These are phyloP conservation scores for Neurospora sublineolata DNA, from an alignment of 495 filamentous ascomycete species.

Conservation along the genomic window DNA sequence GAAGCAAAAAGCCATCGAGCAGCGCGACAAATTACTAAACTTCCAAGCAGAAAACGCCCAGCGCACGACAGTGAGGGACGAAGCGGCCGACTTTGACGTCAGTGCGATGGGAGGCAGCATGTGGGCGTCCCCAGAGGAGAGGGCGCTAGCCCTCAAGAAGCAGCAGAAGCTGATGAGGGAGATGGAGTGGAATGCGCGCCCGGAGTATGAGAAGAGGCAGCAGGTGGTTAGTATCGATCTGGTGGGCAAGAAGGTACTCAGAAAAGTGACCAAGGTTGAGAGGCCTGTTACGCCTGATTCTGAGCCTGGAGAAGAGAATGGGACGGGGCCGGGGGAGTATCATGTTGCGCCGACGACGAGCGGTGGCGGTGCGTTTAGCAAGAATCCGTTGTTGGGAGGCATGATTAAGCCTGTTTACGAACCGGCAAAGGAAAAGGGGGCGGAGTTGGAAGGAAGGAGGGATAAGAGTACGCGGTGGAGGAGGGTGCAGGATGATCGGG, in stretches of 20 bases:
- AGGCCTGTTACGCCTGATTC: conserved; percentile 36
- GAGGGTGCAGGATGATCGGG: conserved; percentile 80
- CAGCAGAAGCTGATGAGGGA: conserved; percentile 82
- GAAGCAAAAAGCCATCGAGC: conserved; percentile 52
- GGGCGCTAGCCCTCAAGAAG: conserved; percentile 75
- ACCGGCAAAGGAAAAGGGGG: conserved; percentile 34
- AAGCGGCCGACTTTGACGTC: conserved; percentile 87
- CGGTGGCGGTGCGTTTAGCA: conserved; percentile 57
- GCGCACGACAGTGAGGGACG: conserved; percentile 80
- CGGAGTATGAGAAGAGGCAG: conserved; percentile 86
- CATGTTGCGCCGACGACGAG: conserved; percentile 2
- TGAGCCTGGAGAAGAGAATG: conserved; percentile 27
- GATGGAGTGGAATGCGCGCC: conserved; percentile 80
- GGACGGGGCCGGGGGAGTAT: not conserved
- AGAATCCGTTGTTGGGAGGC: conserved; percentile 71
- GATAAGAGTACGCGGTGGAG: conserved; percentile 56
- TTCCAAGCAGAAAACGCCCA: conserved; percentile 86
- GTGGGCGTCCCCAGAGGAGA: conserved; percentile 81
- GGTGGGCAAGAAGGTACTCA: conserved; percentile 61
- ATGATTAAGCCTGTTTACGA: conserved; percentile 71
- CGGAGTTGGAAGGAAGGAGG: conserved; percentile 23
- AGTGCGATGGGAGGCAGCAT: conserved; percentile 51
- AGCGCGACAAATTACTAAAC: conserved; percentile 68
- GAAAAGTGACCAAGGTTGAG: conserved; percentile 56
- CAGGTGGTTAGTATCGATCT: conserved; percentile 82